Evolutionary conservation across 106 monocot genomes (phyloP), one percentile per base, ranked within the genome.

Genomic region (Triglochin maritima): DNA sequence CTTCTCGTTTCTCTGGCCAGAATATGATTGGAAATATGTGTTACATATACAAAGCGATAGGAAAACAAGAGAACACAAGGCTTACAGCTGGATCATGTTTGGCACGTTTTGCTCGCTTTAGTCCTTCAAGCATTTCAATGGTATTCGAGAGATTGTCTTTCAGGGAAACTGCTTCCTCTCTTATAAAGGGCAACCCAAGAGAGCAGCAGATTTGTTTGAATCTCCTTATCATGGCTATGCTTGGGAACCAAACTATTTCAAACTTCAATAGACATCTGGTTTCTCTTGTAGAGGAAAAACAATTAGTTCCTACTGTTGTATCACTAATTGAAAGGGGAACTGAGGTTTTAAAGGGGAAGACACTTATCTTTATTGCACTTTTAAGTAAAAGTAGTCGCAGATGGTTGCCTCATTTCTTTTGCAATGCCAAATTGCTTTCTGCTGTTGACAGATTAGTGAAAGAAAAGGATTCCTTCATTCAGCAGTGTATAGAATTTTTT

Each of bases 41-140:
- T 71, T 88, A 88, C 72, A 98, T 98, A 59, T 98, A 86, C 58
- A 98, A 84, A 81, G 85, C 92, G 46, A 75, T 80, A 47, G 84
- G 84, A 14, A 98, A 98, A 71, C 98, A 86, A 69, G 98, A 98
- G 75, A 84, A 56, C 57, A 89, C 92, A 54, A 84, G 86, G 68
- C 69, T 92, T 42, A 82, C 84, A 69, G 98, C 98, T 47, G 98
- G 92, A 14, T 98, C 98, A 69, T 98, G 98, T 77, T 80, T 98
- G 69, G 88, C 83, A 9, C 79, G 98, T 4, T 46, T 98, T 3
- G 82, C 84, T 67, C 88, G 88, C 52, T 98, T 92, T 74, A 79
- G 70, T 69, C 83, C 88, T 67, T 68, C 68, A 57, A 73, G 83
- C 74, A 74, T 88, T 56, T 80, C 84, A 42, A 70, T 74, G 16